Conservation (phyloP, 345 rosid genomes). For the Lepidium didymum region DNA sequence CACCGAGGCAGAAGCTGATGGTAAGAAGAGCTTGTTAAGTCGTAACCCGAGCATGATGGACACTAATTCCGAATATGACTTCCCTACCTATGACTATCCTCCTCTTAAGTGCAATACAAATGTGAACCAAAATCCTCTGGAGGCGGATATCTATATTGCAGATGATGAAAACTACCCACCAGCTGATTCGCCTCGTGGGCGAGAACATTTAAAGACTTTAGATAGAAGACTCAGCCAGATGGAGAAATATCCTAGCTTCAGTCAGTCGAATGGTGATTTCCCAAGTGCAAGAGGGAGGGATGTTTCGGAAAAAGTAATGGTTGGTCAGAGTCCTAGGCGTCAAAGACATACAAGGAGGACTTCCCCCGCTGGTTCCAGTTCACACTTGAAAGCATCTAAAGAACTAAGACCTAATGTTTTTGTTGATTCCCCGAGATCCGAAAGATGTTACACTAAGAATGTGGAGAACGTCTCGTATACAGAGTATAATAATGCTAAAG, state of each 20-base stretch:
- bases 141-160: slow-evolving; percentile 46
- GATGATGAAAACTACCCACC: slow-evolving; percentile 75
- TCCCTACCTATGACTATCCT: slow-evolving; percentile 56
- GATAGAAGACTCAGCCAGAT: slow-evolving; percentile 61
- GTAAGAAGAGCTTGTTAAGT: slow-evolving; percentile 36
- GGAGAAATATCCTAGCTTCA: slow-evolving; percentile 54
- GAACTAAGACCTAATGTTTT: slow-evolving; percentile 40
- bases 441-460: slow-evolving; percentile 41
- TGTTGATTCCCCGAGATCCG: slow-evolving; percentile 49
- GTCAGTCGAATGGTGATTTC: slow-evolving; percentile 45
- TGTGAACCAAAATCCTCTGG: slow-evolving; percentile 45
- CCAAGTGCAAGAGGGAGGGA: slow-evolving; percentile 37
- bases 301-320: slow-evolving; percentile 56
- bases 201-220: slow-evolving; percentile 57
- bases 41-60: slow-evolving; percentile 39
- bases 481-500: slow-evolving; percentile 43
- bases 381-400: slow-evolving; percentile 35
- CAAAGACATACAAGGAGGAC: slow-evolving; percentile 47
- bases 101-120: slow-evolving; percentile 67
- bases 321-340: slow-evolving; percentile 65
- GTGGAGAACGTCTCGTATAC: slow-evolving; percentile 36
- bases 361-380: slow-evolving; percentile 48
- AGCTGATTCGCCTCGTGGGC: slow-evolving; percentile 53
- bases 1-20: slow-evolving; percentile 70
- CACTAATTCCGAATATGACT: slow-evolving; percentile 36